These are phyloP conservation scores for Russula lepida DNA, from an alignment of 768 basidiomycete species.

Conservation along the genomic window DNA sequence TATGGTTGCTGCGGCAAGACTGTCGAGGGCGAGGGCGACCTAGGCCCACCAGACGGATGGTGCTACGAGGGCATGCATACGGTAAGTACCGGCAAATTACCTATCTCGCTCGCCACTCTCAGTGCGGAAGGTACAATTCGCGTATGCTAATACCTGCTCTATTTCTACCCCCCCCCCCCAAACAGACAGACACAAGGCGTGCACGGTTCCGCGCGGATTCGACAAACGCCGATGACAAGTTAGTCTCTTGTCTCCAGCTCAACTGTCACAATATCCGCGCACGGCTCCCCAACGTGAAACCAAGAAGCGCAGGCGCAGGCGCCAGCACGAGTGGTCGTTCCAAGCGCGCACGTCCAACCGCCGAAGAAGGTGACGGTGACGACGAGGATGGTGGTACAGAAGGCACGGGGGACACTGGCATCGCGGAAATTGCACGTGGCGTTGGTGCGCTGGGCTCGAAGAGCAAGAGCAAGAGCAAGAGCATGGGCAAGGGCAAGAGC, in stretches of 20 bases:
- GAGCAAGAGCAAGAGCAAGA: conserved; percentile 2
- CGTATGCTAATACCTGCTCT: background rate
- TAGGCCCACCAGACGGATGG: conserved; percentile 81
- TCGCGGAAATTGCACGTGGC: conserved; percentile 27
- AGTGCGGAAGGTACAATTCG: background rate
- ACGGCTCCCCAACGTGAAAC: conserved; percentile 18
- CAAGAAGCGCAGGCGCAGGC: background rate
- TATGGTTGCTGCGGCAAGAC: conserved; percentile 70
- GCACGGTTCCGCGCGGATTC: conserved; percentile 76
- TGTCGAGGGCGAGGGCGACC: conserved; percentile 68
- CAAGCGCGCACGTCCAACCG: conserved; percentile 25
- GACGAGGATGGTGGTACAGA: conserved; percentile 24
- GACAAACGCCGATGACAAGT: conserved; percentile 55
- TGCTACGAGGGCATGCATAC: conserved; percentile 82
- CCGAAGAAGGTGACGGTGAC: conserved; percentile 15
- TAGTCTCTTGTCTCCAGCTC: conserved; percentile 47
- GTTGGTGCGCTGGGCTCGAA: conserved; percentile 14
- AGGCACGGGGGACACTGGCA: conserved; percentile 27
- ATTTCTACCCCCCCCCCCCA: background rate
- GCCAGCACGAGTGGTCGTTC: conserved; percentile 21
- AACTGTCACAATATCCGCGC: conserved; percentile 43
- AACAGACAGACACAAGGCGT: conserved; percentile 61
- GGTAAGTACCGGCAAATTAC: conserved; percentile 35
- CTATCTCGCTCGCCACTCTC: background rate
- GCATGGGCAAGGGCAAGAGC: conserved; percentile 8